These are phyloP conservation scores for Naganishia vaughanmartiniae DNA, from an alignment of 768 basidiomycete species.

Conservation along the genomic window DNA sequence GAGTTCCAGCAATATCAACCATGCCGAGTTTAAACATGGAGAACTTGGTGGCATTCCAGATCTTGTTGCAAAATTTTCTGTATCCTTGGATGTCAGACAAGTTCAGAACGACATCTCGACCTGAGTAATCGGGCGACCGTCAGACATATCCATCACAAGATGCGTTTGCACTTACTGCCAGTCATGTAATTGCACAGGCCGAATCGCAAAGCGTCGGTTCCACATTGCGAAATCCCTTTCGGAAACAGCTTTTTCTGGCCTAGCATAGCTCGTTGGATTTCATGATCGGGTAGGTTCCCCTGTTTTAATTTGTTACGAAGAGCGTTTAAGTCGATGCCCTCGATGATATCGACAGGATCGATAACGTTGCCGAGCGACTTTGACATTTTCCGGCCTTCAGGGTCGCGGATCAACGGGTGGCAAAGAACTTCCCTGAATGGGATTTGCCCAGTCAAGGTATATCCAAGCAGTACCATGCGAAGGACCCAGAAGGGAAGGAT, in stretches of 20 bases:
- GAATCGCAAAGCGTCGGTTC: conserved; percentile 92
- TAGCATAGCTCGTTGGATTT: conserved; percentile 81
- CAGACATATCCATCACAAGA: no score
- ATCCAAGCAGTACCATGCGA: conserved; percentile 91
- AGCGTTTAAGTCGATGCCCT: conserved; percentile 72
- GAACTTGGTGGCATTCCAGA: conserved; percentile 98
- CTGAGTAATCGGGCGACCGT: conserved; percentile 53
- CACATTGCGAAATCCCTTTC: conserved; percentile 97
- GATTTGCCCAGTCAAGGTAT: conserved; percentile 81
- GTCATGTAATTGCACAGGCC: conserved; percentile 91
- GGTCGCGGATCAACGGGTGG: conserved; percentile 98
- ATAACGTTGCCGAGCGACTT: conserved; percentile 98
- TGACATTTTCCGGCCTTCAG: conserved; percentile 98
- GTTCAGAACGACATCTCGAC: conserved; percentile 95
- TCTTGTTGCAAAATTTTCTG: conserved; percentile 99
- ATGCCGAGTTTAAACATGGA: conserved; percentile 95
- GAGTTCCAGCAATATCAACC: conserved; percentile 46
- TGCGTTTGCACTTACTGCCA: conserved; percentile 60
- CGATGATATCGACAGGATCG: conserved; percentile 91
- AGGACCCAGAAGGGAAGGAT: conserved; percentile 99
- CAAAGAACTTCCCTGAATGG: conserved; percentile 95
- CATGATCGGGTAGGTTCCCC: conserved; percentile 90
- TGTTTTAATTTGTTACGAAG: conserved; percentile 81
- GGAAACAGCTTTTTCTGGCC: conserved; percentile 99
- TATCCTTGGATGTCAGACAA: conserved; percentile 95